A percentile compares a stretch with the other conserved stretches of the same genome.
Conservation (phyloP, 768 basidiomycete species). For the Lactifluus hygrophoroides region DNA sequence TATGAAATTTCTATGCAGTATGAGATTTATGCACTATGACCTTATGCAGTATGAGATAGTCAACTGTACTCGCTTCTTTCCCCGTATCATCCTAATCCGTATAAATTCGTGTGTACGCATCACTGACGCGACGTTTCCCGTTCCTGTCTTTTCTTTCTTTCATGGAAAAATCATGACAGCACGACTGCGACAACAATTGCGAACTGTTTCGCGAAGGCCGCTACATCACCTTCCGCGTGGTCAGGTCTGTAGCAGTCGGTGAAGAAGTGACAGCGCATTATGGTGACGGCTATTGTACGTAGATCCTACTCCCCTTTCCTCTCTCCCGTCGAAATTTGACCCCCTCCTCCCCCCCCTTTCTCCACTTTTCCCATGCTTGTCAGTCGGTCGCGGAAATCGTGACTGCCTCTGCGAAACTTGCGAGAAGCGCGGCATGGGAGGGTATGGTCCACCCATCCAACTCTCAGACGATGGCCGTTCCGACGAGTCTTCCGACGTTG, state of each 20-base stretch:
- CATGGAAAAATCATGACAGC: constrained; percentile 36
- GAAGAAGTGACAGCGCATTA: constrained; percentile 90
- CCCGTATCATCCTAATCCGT: constrained; percentile 10
- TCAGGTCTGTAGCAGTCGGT: constrained; percentile 67
- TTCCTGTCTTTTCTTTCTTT: constrained; percentile 7
- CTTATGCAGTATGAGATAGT: no score
- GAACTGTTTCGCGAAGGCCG: constrained; percentile 83
- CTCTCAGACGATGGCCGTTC: constrained; percentile 47
- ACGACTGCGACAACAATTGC: constrained; percentile 85
- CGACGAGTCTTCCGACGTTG: constrained; percentile 27
- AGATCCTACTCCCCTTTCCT: constrained; percentile 19
- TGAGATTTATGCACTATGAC: no score
- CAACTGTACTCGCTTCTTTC: constrained; percentile 9
- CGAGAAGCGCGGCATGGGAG: constrained; percentile 66
- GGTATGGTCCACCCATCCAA: constrained; percentile 51
- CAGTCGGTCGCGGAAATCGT: constrained; percentile 60
- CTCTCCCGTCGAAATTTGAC: constrained; percentile 18
- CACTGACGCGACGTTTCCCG: constrained; percentile 15
- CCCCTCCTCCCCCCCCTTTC: constrained; percentile 7
- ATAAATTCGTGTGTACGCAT: constrained; percentile 12
- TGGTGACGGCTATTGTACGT: constrained; percentile 85
- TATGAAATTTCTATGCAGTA: no score
- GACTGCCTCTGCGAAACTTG: constrained; percentile 84
- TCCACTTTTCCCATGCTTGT: constrained; percentile 25
- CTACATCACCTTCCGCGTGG: constrained; percentile 82